Evolutionary conservation across 331 rosid species (phyloP).

Genomic region (Quercus lobata): DNA sequence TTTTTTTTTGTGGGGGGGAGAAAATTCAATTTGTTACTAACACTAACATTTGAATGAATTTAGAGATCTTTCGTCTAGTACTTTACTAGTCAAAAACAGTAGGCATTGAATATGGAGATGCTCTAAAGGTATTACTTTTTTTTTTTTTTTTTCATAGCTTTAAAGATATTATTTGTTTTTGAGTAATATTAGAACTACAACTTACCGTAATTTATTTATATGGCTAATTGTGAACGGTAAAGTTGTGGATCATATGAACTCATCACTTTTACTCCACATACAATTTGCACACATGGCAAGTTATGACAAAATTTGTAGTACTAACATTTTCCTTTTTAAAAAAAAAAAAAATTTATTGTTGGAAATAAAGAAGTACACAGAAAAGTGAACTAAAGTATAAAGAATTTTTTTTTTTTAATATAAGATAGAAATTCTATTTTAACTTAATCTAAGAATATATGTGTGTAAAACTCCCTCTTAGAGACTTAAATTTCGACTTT

Average conservation of each 20-base stretch:
- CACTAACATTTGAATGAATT: neutral
- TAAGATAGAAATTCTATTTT: no score
- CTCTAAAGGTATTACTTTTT: neutral
- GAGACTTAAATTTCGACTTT: fast-evolving
- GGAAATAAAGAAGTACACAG: neutral
- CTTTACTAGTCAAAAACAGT: conserved; percentile 22
- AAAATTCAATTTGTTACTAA: conserved; percentile 9
- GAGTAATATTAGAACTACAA: no score
- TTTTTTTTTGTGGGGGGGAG: no score
- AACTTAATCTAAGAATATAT: no score
- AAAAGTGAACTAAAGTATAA: neutral
- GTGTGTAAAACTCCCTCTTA: fast-evolving
- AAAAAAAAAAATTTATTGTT: neutral
- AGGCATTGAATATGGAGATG: conserved; percentile 21
- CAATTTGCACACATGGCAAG: no score
- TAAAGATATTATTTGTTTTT: no score
- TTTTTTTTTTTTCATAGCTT: no score
- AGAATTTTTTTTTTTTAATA: neutral
- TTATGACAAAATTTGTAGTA: no score
- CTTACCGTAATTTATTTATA: no score
- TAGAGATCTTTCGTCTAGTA: conserved; percentile 11
- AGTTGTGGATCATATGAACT: no score
- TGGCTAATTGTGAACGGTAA: fast-evolving
- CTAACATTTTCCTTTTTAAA: no score
- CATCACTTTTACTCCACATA: fast-evolving